A percentile compares a stretch with the other conserved stretches of the same genome.
phyloP scores from a whole-genome alignment of 148 eudicot species.

The Fagopyrum esculentum region DNA sequence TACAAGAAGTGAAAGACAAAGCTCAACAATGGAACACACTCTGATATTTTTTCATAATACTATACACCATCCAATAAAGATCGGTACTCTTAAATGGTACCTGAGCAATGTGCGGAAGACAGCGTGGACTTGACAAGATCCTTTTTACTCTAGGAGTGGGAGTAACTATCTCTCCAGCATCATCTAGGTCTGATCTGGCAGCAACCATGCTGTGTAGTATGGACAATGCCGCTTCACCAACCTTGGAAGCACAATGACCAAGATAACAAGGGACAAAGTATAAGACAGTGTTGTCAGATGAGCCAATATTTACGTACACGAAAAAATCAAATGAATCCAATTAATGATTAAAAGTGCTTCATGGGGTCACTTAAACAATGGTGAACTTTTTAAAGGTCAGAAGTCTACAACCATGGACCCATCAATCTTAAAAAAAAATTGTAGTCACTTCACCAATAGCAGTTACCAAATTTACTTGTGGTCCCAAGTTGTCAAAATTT shows the following conservation, averaged over 20 bases:
- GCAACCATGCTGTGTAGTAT: conserved; percentile 96
- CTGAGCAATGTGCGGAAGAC: conserved; percentile 98
- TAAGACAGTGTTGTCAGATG: not conserved
- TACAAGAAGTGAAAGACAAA: not conserved
- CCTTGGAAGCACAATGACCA: conserved; percentile 34
- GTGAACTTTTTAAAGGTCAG: not conserved
- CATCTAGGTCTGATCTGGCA: conserved; percentile 95
- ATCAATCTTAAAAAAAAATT: not conserved
- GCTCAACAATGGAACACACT: not conserved
- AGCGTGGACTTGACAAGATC: conserved; percentile 92
- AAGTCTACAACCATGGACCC: not conserved
- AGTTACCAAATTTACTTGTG: not conserved
- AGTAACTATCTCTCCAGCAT: conserved; percentile 98
- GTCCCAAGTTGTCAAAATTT: not conserved
- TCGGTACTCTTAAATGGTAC: conserved; percentile 21
- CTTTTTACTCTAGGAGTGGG: conserved; percentile 97
- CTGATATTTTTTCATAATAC: not conserved
- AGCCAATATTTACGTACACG: not conserved
- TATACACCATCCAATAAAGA: not conserved
- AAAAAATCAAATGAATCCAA: not conserved
- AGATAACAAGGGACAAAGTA: not conserved
- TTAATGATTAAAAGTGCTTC: not conserved
- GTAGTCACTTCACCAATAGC: not conserved
- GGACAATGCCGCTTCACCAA: conserved; percentile 81
- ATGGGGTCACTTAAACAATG: not conserved